These are phyloP conservation scores for Solanum acaule DNA, from an alignment of 257 asterid genomes.

Conservation along the genomic window DNA sequence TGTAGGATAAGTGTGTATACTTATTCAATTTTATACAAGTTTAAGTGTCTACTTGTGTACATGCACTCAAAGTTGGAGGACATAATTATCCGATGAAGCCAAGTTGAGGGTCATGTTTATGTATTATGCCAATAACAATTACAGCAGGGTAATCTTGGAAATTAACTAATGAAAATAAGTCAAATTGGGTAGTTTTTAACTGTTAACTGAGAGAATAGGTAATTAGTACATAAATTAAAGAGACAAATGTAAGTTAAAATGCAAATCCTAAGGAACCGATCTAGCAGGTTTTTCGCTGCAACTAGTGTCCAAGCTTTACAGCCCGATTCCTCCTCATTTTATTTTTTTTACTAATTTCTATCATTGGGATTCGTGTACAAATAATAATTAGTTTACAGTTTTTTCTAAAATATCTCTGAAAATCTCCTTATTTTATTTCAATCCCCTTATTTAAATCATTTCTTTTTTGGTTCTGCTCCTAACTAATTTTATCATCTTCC, in stretches of 20 bases:
- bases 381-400: not conserved
- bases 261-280: constrained; percentile 28
- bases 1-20: too few relatives aligned
- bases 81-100: too few relatives aligned
- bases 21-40: too few relatives aligned
- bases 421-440: not conserved
- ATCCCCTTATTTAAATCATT: not conserved
- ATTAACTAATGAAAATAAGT: too few relatives aligned
- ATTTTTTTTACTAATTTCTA: not conserved
- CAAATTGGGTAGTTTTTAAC: not conserved
- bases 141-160: too few relatives aligned
- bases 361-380: constrained; percentile 26
- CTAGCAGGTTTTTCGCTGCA: constrained; percentile 49
- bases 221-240: not conserved
- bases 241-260: not conserved
- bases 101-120: too few relatives aligned
- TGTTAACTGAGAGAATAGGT: not conserved
- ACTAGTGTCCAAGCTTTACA: constrained; percentile 39
- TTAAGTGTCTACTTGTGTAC: too few relatives aligned
- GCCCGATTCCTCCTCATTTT: constrained; percentile 22
- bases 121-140: too few relatives aligned
- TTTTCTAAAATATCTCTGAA: not conserved
- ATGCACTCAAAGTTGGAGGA: too few relatives aligned
- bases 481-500: not conserved
- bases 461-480: not conserved